Evolutionary conservation across 148 eudicot genomes (phyloP).

Genomic region (Rhododendron henanense): DNA sequence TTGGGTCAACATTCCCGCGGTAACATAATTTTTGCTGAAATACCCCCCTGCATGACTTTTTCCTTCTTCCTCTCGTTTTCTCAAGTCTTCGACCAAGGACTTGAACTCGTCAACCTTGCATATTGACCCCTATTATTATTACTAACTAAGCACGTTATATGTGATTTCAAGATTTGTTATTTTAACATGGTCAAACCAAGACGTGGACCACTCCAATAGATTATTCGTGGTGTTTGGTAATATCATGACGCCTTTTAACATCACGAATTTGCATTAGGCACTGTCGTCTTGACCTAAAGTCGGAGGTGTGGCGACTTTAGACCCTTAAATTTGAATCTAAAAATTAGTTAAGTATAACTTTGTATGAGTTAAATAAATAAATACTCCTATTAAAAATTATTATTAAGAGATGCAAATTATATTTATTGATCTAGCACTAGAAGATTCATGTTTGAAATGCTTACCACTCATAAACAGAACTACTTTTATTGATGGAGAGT

Average conservation of each 20-base stretch:
- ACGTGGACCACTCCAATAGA: not conserved
- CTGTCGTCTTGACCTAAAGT: no score
- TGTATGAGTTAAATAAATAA: no score
- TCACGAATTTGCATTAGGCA: not conserved
- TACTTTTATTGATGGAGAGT: not conserved
- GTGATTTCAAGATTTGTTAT: not conserved
- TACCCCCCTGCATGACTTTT: not conserved
- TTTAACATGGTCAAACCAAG: not conserved
- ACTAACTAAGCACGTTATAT: not conserved
- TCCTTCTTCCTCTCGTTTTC: not conserved
- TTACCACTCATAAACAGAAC: no score
- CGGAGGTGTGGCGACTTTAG: not conserved
- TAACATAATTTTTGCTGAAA: constrained; percentile 13
- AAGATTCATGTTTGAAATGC: no score
- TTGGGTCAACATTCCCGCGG: constrained; percentile 67
- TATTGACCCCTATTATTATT: no score
- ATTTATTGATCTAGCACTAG: no score
- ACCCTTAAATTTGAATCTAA: not conserved
- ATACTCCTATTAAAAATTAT: no score
- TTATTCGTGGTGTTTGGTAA: not conserved
- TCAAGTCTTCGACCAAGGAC: not conserved
- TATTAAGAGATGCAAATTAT: no score
- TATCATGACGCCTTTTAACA: not conserved
- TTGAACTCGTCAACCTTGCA: not conserved
- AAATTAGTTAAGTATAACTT: not conserved